These are phyloP conservation scores for Ceratocystis harringtonii DNA, from an alignment of 2,329 filamentous ascomycete species.

Conservation along the genomic window DNA sequence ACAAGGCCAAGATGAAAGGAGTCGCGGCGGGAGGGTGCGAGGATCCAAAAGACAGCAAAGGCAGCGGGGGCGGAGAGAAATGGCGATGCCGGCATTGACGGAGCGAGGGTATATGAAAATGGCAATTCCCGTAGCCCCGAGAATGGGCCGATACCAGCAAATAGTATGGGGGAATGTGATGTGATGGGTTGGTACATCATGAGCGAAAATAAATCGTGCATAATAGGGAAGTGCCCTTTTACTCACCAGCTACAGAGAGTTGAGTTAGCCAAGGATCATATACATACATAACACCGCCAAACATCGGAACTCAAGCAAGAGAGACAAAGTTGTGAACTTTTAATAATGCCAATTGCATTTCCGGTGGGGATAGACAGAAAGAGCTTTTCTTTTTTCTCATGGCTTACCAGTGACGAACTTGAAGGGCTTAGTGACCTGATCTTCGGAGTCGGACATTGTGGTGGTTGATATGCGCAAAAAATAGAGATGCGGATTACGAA, in stretches of 20 bases:
- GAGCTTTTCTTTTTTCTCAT: constrained; percentile 16
- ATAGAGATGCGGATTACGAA: background rate
- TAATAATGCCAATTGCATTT: no score
- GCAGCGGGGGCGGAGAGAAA: background rate
- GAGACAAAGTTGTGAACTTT: no score
- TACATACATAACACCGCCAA: constrained; percentile 23
- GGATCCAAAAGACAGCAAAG: background rate
- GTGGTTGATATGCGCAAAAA: constrained; percentile 24
- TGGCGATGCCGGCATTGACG: background rate
- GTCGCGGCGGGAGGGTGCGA: background rate
- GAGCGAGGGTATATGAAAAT: background rate
- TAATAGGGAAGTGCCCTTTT: constrained; percentile 10
- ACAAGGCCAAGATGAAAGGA: background rate
- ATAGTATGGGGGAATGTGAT: background rate
- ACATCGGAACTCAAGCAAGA: constrained; percentile 1
- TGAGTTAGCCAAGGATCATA: constrained; percentile 29
- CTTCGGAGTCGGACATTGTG: constrained; percentile 78
- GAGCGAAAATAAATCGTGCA: background rate
- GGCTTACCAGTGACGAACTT: constrained; percentile 97
- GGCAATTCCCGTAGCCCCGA: background rate
- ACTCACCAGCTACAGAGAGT: constrained; percentile 31
- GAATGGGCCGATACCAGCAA: background rate
- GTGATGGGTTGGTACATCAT: background rate
- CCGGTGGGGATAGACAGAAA: background rate
- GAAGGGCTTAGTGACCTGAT: constrained; percentile 92